A percentile compares a stretch with the other conserved stretches of the same genome.
These are phyloP conservation scores for Xylaria cubensis DNA, from an alignment of 495 filamentous ascomycete species.

Conservation along the genomic window DNA sequence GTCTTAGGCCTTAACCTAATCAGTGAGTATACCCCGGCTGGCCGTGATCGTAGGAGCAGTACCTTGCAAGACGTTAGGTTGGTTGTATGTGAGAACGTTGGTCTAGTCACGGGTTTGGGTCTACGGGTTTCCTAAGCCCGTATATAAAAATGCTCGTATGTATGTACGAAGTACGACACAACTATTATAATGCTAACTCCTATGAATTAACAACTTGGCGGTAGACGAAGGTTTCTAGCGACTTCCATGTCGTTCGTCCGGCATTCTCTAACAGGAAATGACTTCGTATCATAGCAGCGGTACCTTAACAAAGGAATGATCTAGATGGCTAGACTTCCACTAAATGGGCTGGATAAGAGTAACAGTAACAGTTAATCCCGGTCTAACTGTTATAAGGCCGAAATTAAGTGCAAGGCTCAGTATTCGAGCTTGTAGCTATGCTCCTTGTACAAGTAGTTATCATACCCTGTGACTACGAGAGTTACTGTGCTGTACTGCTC, in stretches of 20 bases:
- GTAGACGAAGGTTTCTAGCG: no score
- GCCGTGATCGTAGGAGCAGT: neutral
- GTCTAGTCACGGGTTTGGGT: neutral
- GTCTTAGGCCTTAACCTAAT: neutral
- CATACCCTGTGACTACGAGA: no score
- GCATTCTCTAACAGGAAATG: neutral
- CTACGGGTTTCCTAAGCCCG: neutral
- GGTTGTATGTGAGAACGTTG: rapidly evolving
- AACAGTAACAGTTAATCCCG: no score
- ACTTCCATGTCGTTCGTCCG: no score
- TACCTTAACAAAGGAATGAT: neutral
- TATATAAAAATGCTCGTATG: neutral
- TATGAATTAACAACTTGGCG: neutral
- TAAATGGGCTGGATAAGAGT: no score
- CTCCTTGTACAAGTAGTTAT: no score
- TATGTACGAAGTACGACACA: neutral
- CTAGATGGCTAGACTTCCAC: no score
- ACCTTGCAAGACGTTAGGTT: neutral
- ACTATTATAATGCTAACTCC: neutral
- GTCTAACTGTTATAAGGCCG: no score
- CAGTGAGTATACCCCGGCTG: neutral
- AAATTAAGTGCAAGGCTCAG: no score
- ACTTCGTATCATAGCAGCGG: neutral
- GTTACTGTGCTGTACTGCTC: no score
- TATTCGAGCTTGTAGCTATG: no score